Evolutionary conservation across 768 basidiomycete genomes (phyloP), one percentile per base, ranked within the genome.

Genomic region (Lactarius hengduanensis): DNA sequence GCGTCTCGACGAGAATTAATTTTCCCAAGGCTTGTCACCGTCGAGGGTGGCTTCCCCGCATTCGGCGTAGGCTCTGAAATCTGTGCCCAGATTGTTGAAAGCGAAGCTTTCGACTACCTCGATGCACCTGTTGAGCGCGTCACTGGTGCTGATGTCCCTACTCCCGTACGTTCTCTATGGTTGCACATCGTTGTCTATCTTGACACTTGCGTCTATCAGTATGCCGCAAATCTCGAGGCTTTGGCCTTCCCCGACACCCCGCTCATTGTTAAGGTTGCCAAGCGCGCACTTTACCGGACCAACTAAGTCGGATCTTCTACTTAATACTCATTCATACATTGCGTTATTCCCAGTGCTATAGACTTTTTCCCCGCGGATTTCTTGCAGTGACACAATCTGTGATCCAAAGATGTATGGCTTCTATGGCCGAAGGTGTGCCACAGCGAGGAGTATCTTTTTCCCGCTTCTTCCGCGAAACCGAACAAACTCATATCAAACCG

Each of bases 41-140:
- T 94, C 59, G 97, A 99, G 79, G 96, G 96, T 78, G 97, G 97
- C 45, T 99, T 97, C 94, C 97, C 97, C 45, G 89, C 86, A 59
- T 98, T 98, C 77, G 94, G 97, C 80, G 96, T 99, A 63, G 97
- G 97, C 70, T 96, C 94, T 72, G 97, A 99, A 79, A 96, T 99
- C 73, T 93, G 92, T 71, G 97, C 97, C 16, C 96, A 98, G 78
- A 94, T 98, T 72, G 83, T 96, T 63, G 97, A 99, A 83, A 93
- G 92, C 72, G 94, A 97, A 73, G 96, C 95, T 3, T 99, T 96
- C 75, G 95, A 98, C 80, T 98, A 94, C 81, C 89, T 99, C 41
- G 97, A 99, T 80, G 96, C 96, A 22, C 95, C 97, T 16, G 93
- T 98, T 62, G 97, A 99, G 83, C 90, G 97, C 69, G 83, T 99